Percentiles rank a stretch among this genome's conserved stretches.
phyloP scores from a whole-genome alignment of 2,329 filamentous ascomycete species.

The Nothopassalora personata region DNA sequence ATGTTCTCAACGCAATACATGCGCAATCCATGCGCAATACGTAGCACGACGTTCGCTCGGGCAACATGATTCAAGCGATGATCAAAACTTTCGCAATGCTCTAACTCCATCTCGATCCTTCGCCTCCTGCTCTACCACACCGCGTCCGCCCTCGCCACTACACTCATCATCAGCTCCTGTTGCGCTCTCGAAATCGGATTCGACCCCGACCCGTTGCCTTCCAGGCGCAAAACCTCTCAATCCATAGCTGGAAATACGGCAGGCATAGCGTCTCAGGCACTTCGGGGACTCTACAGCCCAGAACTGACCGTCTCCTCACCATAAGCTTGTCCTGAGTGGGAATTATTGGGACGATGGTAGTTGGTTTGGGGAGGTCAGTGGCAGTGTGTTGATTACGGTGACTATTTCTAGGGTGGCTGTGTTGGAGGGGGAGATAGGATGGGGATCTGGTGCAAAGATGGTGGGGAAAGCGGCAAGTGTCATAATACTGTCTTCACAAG shows the following conservation, averaged over 20 bases:
- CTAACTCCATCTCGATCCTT: not conserved
- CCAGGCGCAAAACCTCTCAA: conserved; percentile 12
- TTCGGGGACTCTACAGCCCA: conserved; percentile 37
- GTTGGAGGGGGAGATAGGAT: not conserved
- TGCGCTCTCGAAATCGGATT: conserved; percentile 12
- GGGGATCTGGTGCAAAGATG: not conserved
- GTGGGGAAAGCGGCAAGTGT: not conserved
- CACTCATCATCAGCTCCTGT: not conserved
- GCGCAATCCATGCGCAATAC: too few species aligned
- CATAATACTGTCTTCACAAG: not conserved
- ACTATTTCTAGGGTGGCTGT: conserved; percentile 1
- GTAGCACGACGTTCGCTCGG: too few species aligned
- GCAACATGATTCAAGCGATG: too few species aligned
- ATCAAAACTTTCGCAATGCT: not conserved
- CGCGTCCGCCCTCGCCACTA: not conserved
- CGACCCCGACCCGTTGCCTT: conserved; percentile 9
- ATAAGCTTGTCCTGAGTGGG: too few species aligned
- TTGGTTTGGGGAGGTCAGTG: conserved; percentile 4
- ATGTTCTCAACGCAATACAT: too few species aligned
- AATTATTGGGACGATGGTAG: conserved; percentile 1
- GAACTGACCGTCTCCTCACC: conserved; percentile 35
- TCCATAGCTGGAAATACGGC: conserved; percentile 38
- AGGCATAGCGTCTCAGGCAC: conserved; percentile 39
- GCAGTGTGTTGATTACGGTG: not conserved
- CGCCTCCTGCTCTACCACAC: not conserved